Base-by-base conservation (phyloP, 306 rosid species). In the Urtica urens region DNA sequence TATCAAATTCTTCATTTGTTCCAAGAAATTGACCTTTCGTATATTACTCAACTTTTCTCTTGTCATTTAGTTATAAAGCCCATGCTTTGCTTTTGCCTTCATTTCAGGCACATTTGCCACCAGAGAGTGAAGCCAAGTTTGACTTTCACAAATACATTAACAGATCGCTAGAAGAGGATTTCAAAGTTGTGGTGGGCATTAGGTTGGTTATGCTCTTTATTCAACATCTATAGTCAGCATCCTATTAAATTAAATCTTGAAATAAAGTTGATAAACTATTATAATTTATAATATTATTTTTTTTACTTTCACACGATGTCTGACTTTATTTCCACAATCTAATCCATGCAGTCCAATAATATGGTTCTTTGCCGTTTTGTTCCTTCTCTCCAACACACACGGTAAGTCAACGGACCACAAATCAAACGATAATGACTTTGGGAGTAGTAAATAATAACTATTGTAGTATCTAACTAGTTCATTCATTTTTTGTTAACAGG, bases 101-200 rank as follows among this genome's bases (percentile, higher is more conserved):
- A 65, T 70, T 67, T 58, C 63, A 84, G 97, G 90, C 97, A 21
- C 97, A 90, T 74, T 49, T 90, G 52, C 59, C 87, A 2, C 93
- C 82, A 3, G 82, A 63, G 66, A 77, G 69, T 24, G 80, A 57
- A 26, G 48, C 64, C 21, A 72, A 37, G 50, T 90, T 90, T 59
- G 76, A 90, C 73, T 90, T 90, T 48, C 93, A 52, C 7, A 68
- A 79, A 22, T 90, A 84, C 71, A 84, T 90, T n/a, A 47, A 23
- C 33, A 68, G 79, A 66, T 72, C 97, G 53, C 87, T 90, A 16
- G 97, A 90, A 42, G 69, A 79, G n/a, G 97, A 90, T 58, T 90
- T 90, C 45, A 72, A 72, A 70, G 80, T 70, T 45, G 78, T 90
- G 0, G 97, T 88, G 17, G 95, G 76, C 40, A 84, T 88, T 49